A percentile compares a stretch with the other conserved stretches of the same genome.
Conservation (phyloP, 306 rosid genomes). For the Styphnolobium japonicum region DNA sequence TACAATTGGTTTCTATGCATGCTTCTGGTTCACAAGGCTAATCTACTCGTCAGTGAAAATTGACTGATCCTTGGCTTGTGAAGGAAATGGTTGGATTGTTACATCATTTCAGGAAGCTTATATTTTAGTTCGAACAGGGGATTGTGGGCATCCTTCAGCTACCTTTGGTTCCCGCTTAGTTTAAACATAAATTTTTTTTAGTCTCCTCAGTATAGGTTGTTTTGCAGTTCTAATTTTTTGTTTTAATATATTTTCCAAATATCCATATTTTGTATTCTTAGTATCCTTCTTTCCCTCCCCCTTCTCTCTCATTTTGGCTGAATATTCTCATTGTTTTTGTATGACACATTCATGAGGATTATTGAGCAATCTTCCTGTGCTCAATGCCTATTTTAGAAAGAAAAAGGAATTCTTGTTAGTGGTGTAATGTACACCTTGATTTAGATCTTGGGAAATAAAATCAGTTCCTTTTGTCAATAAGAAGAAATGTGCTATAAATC, state of each 20-base stretch:
- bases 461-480: background rate
- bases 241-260: background rate
- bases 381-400: constrained; percentile 28
- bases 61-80: constrained; percentile 44
- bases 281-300: background rate
- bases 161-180: constrained; percentile 34
- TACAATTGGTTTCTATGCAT: constrained; percentile 85
- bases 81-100: constrained; percentile 13
- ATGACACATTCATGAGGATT: constrained; percentile 29
- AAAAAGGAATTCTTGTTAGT: constrained; percentile 3
- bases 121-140: constrained; percentile 15
- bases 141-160: constrained; percentile 13
- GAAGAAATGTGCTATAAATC: background rate
- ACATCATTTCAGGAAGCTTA: constrained; percentile 17
- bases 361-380: constrained; percentile 30
- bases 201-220: constrained; percentile 32
- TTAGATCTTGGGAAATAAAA: background rate
- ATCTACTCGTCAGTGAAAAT: constrained; percentile 89
- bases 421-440: background rate
- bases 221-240: constrained; percentile 20
- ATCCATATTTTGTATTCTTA: constrained; percentile 18
- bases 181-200: constrained; percentile 31
- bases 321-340: constrained; percentile 29
- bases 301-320: background rate
- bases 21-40: constrained; percentile 85